phyloP scores from a whole-genome alignment of 352 stramenopile genomes.

The Phytophthora hibernalis region DNA sequence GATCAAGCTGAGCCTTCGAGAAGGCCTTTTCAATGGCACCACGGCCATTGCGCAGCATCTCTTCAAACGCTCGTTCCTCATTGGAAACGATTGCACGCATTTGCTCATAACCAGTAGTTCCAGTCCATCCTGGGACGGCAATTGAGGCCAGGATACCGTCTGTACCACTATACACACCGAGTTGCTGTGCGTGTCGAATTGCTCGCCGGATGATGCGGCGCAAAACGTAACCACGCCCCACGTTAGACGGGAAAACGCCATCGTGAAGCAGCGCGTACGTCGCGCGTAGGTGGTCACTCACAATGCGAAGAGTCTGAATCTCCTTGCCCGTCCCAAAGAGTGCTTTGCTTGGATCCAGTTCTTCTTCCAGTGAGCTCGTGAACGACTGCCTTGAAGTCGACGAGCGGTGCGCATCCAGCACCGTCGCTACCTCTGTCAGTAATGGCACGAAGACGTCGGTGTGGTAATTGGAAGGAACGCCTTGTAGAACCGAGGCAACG shows the following conservation, averaged over 20 bases:
- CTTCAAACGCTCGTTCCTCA: conserved; percentile 74
- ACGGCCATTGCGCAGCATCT: conserved; percentile 72
- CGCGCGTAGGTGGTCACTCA: conserved; percentile 97
- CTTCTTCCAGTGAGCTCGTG: conserved; percentile 42
- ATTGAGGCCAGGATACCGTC: conserved; percentile 54
- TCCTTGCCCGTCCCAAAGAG: conserved; percentile 59
- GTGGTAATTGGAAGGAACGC: conserved; percentile 96
- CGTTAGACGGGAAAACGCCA: conserved; percentile 95
- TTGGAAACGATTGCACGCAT: conserved; percentile 76
- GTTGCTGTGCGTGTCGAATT: conserved; percentile 75
- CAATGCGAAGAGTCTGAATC: conserved; percentile 86
- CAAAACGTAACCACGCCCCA: conserved; percentile 96
- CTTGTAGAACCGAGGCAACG: conserved; percentile 95
- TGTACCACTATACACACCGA: conserved; percentile 49
- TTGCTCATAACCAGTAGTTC: conserved; percentile 49
- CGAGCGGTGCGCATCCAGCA: conserved; percentile 48
- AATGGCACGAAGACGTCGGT: conserved; percentile 96
- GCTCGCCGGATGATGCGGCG: conserved; percentile 93
- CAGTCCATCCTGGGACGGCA: conserved; percentile 53
- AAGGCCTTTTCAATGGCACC: conserved; percentile 73
- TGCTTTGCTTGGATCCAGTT: conserved; percentile 49
- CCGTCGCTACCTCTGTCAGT: conserved; percentile 53
- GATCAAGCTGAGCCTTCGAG: conserved; percentile 17
- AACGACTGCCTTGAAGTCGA: conserved; percentile 39
- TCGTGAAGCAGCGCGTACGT: conserved; percentile 94